These are phyloP conservation scores for Linnemannia elongata DNA, from an alignment of 192 early-diverging fungal genomes.

Conservation along the genomic window DNA sequence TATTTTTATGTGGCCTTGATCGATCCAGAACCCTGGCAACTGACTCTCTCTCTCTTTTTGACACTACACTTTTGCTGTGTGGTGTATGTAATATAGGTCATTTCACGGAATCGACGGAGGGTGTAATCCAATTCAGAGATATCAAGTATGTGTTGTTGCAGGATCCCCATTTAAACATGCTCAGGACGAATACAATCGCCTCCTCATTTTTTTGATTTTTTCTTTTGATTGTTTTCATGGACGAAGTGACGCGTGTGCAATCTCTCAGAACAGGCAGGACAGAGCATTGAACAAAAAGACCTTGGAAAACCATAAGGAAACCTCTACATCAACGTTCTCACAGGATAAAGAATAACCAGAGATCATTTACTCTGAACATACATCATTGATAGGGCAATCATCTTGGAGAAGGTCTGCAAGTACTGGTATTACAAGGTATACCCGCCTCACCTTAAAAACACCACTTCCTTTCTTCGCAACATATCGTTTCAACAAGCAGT, in stretches of 20 bases:
- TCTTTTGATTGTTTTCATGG: neutral
- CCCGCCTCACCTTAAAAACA: constrained; percentile 19
- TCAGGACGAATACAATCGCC: neutral
- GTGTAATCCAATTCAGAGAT: constrained; percentile 89
- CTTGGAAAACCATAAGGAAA: too few species aligned
- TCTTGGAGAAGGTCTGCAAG: constrained; percentile 94
- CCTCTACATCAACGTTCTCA: too few species aligned
- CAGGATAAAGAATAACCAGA: too few species aligned
- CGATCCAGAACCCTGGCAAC: neutral
- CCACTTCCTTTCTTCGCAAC: neutral
- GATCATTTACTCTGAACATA: neutral
- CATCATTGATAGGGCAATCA: constrained; percentile 73
- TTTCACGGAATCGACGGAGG: constrained; percentile 93
- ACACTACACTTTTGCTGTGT: neutral
- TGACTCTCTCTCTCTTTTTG: too few species aligned
- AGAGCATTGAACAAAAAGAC: too few species aligned
- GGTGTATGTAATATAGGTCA: constrained; percentile 70
- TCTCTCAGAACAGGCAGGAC: too few species aligned
- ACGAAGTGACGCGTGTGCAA: too few species aligned
- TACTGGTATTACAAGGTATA: constrained; percentile 92
- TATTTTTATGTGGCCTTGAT: too few species aligned
- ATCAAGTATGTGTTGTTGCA: constrained; percentile 79
- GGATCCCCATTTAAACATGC: neutral
- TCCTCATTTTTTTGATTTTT: neutral
- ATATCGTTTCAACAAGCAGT: constrained; percentile 27